Evolutionary conservation across 2,329 filamentous ascomycete species (phyloP).

Genomic region (Ramularia endophylla): DNA sequence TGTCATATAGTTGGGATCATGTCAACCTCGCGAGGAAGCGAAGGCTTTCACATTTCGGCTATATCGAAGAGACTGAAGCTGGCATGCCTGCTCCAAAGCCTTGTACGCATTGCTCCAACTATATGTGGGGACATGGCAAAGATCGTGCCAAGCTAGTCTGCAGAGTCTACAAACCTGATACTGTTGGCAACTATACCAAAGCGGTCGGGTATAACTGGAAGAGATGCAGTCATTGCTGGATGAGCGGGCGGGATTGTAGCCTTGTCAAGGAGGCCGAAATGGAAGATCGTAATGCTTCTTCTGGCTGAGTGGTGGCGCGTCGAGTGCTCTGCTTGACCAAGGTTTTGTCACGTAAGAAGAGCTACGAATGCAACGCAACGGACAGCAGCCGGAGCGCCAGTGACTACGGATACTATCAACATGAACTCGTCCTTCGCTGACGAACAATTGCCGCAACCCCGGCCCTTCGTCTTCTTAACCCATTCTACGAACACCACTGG

Average conservation of each 20-base stretch:
- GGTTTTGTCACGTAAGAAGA: too few species aligned
- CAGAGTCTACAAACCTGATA: not conserved
- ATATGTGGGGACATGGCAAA: too few species aligned
- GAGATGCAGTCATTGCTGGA: not conserved
- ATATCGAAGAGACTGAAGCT: not conserved
- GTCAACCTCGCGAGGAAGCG: not conserved
- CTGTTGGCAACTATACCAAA: not conserved
- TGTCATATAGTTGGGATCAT: not conserved
- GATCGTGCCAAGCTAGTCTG: not conserved
- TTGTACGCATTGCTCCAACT: not conserved
- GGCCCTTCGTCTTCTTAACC: too few species aligned
- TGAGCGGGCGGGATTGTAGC: not conserved
- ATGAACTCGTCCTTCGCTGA: too few species aligned
- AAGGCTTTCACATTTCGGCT: slow-evolving; percentile 2
- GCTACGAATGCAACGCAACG: too few species aligned
- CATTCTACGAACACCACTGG: too few species aligned
- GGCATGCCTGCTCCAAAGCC: slow-evolving; percentile 1
- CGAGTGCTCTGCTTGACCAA: too few species aligned
- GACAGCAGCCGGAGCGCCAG: too few species aligned
- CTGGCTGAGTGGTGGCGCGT: too few species aligned
- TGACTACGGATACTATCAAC: too few species aligned
- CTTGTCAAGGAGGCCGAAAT: not conserved
- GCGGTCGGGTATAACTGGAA: not conserved
- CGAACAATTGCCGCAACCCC: too few species aligned
- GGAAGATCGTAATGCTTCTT: too few species aligned